A percentile compares a stretch with the other conserved stretches of the same genome.
These are phyloP conservation scores for Wickerhamomyces rabaulensis DNA, from an alignment of 805 yeast genomes.

Conservation along the genomic window DNA sequence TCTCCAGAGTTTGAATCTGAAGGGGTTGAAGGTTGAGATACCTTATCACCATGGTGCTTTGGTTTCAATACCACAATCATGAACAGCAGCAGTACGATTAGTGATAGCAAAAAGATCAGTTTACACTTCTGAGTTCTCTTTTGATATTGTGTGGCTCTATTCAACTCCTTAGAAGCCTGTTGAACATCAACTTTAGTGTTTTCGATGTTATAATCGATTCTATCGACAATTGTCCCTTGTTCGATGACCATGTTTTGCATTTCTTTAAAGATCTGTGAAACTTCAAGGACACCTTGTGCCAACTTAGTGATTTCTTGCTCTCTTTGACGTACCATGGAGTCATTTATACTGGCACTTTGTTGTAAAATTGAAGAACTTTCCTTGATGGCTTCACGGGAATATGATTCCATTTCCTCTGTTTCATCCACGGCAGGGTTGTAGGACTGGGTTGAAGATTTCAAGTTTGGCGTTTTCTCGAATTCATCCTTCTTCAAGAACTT, in stretches of 20 bases:
- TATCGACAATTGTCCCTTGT: slow-evolving; percentile 89
- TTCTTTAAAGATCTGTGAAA: slow-evolving; percentile 88
- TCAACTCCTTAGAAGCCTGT: slow-evolving; percentile 71
- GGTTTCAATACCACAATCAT: slow-evolving; percentile 71
- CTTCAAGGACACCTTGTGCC: slow-evolving; percentile 92
- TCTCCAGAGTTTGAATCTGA: slow-evolving; percentile 4
- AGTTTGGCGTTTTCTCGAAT: slow-evolving; percentile 39
- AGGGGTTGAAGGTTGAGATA: background rate
- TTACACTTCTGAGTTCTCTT: slow-evolving; percentile 89
- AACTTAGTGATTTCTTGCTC: slow-evolving; percentile 86
- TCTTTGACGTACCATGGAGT: slow-evolving; percentile 54
- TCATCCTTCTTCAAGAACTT: slow-evolving; percentile 81
- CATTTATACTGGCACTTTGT: slow-evolving; percentile 31
- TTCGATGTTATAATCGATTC: slow-evolving; percentile 88
- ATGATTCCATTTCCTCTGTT: slow-evolving; percentile 40
- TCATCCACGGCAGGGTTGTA: slow-evolving; percentile 27
- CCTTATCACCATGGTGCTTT: slow-evolving; percentile 19
- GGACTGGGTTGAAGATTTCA: slow-evolving; percentile 11
- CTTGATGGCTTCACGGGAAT: slow-evolving; percentile 47
- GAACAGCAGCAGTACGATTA: slow-evolving; percentile 67
- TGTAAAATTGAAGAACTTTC: slow-evolving; percentile 38
- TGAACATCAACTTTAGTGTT: slow-evolving; percentile 73
- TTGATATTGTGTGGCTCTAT: slow-evolving; percentile 75
- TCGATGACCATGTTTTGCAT: slow-evolving; percentile 89
- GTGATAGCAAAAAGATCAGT: slow-evolving; percentile 64